These are phyloP conservation scores for Uncinocarpus reesii DNA, from an alignment of 2,329 filamentous ascomycete species.

Conservation along the genomic window DNA sequence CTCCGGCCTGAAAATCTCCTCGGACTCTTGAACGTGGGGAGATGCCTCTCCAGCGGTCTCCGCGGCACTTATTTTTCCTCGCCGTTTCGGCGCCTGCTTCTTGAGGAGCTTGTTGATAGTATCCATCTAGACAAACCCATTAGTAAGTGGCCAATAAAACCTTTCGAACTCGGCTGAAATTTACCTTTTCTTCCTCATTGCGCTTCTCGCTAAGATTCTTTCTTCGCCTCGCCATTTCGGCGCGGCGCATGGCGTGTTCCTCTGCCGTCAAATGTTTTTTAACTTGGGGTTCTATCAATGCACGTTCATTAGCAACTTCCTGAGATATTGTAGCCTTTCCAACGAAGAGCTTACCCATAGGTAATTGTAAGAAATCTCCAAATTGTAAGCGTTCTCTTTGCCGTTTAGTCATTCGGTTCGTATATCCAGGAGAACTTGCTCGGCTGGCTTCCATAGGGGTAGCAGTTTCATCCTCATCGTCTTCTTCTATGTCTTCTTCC, in stretches of 20 bases:
- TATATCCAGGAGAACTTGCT: slow-evolving; percentile 48
- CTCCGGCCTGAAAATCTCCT: slow-evolving; percentile 32
- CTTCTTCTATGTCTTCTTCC: slow-evolving; percentile 32
- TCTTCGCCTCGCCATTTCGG: slow-evolving; percentile 61
- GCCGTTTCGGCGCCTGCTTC: slow-evolving; percentile 54
- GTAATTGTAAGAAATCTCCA: slow-evolving; percentile 42
- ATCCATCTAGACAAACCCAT: slow-evolving; percentile 43
- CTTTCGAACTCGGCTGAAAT: background rate
- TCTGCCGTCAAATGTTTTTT: slow-evolving; percentile 64
- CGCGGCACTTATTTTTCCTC: slow-evolving; percentile 39
- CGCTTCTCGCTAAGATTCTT: slow-evolving; percentile 67
- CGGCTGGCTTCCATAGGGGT: slow-evolving; percentile 43
- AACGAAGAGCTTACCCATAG: slow-evolving; percentile 40
- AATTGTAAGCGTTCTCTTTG: slow-evolving; percentile 53
- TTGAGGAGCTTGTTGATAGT: slow-evolving; percentile 58
- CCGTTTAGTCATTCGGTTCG: slow-evolving; percentile 57
- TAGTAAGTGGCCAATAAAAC: background rate
- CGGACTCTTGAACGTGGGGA: slow-evolving; percentile 31
- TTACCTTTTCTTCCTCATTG: slow-evolving; percentile 66
- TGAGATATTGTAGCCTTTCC: background rate
- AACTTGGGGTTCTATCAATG: slow-evolving; percentile 51
- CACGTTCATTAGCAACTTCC: background rate
- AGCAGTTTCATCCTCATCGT: slow-evolving; percentile 33
- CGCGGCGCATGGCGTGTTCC: slow-evolving; percentile 61
- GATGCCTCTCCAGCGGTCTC: slow-evolving; percentile 34